These are phyloP conservation scores for Ascochyta fabae DNA, from an alignment of 2,329 filamentous ascomycete species.

Conservation along the genomic window DNA sequence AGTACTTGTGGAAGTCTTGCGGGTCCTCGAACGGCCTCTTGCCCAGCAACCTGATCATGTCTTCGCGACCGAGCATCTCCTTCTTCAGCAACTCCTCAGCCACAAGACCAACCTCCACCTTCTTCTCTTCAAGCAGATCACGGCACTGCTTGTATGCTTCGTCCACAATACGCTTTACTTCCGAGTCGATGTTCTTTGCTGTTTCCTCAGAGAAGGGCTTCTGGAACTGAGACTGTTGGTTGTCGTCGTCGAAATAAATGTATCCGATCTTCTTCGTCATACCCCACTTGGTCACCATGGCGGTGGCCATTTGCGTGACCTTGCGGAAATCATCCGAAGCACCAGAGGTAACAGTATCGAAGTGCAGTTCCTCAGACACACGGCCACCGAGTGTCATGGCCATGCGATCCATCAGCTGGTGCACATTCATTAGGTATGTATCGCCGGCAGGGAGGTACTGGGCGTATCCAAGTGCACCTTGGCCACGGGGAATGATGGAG, in stretches of 20 bases:
- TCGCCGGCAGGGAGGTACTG: slow-evolving; percentile 94
- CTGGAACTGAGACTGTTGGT: slow-evolving; percentile 75
- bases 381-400: slow-evolving; percentile 98
- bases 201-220: slow-evolving; percentile 98
- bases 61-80: slow-evolving; percentile 89
- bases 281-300: slow-evolving; percentile 99
- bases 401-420: slow-evolving; percentile 99
- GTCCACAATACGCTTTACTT: slow-evolving; percentile 90
- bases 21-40: slow-evolving; percentile 82
- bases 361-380: slow-evolving; percentile 94
- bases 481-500: slow-evolving; percentile 95
- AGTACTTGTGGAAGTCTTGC: slow-evolving; percentile 94
- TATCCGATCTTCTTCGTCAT: slow-evolving; percentile 96
- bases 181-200: slow-evolving; percentile 86
- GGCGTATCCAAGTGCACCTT: slow-evolving; percentile 92
- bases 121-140: slow-evolving; percentile 82
- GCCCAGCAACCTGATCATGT: slow-evolving; percentile 88
- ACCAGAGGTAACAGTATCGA: slow-evolving; percentile 93
- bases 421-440: slow-evolving; percentile 92
- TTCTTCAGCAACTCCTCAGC: slow-evolving; percentile 92
- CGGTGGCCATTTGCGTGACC: slow-evolving; percentile 91
- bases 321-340: slow-evolving; percentile 98
- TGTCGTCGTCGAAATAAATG: slow-evolving; percentile 84
- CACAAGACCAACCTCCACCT: slow-evolving; percentile 84
- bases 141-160: slow-evolving; percentile 92